Evolutionary conservation across 2,329 filamentous ascomycete species (phyloP).

Genomic region (Fusarium nodosum): DNA sequence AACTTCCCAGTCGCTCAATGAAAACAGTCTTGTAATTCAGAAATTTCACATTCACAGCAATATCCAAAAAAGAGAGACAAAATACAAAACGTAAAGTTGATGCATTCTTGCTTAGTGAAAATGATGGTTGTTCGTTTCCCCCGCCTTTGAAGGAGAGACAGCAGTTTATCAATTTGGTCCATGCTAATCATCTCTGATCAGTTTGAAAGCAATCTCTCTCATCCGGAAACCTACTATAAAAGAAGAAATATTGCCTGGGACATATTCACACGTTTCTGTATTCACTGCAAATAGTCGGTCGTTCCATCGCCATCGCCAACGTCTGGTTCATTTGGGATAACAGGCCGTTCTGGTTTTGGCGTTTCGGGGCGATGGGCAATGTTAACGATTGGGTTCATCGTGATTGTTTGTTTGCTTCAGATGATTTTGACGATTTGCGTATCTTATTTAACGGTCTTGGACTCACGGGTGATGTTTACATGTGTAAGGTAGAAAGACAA

Average conservation of each 20-base stretch:
- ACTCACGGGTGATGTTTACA: neutral
- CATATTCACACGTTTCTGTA: neutral
- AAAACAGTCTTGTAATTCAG: neutral
- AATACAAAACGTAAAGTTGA: neutral
- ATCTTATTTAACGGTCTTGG: neutral
- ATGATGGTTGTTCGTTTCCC: neutral
- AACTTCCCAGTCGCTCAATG: neutral
- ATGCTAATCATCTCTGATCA: constrained; percentile 35
- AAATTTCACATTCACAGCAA: neutral
- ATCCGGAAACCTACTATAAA: constrained; percentile 26
- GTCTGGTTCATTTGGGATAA: constrained; percentile 51
- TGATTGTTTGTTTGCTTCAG: neutral
- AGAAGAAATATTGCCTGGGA: neutral
- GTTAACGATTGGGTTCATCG: constrained; percentile 21
- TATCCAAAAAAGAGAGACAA: neutral
- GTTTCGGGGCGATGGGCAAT: constrained; percentile 51
- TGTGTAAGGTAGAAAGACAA: neutral
- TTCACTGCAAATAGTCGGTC: constrained; percentile 46
- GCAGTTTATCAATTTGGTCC: constrained; percentile 14
- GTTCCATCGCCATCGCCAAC: constrained; percentile 52
- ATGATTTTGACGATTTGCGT: neutral
- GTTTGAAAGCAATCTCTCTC: constrained; percentile 14
- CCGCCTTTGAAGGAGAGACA: constrained; percentile 18
- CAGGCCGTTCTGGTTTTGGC: constrained; percentile 50
- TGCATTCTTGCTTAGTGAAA: neutral